Evolutionary conservation across 2,329 filamentous ascomycete genomes (phyloP), one percentile per base, ranked within the genome.

Genomic region (Cytospora schulzeri): DNA sequence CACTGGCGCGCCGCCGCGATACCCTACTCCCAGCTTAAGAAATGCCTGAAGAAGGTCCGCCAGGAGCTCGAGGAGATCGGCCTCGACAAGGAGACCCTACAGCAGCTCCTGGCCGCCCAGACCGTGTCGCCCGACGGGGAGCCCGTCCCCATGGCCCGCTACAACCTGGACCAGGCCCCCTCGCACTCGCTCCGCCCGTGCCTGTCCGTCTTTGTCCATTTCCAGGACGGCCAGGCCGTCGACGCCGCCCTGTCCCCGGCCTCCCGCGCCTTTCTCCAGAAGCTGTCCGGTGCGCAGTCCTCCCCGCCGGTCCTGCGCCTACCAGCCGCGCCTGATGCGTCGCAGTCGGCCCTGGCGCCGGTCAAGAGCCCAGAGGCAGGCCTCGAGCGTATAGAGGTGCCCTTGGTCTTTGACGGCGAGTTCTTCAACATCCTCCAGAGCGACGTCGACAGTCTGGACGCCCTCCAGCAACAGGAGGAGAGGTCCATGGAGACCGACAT

Each of bases 21-120:
- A 67, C 91, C 91, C 3, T 96, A 96, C 75, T 85, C 89, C 53
- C 86, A 92, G 75, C 84, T 96, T 63, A 96, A 96, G 77, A 96
- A 96, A 79, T 91, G 91, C 76, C 89, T 96, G 73, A 94, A 93
- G 73, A 89, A 88, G 73, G 88, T 96, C 57, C 86, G 89, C 68
- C 78, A 80, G 59, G 91, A 96, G 78, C 82, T 96, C 60, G 78
- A 82, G 50, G 82, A 83, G 38, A 78, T 94, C 17, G 92, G 92
- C 9, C 85, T 96, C 33, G 89, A 91, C 68, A 85, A 85, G 5
- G 83, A 88, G 12, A 92, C 89, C 1, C 78, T 96, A 62, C 83
- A 86, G 55, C 83, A 85, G 64, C 81, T 95, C 31, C 80, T 91
- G 62, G 80, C 82, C 62, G 76, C 81, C 33, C 77, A 81, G 66